Evolutionary conservation across 495 filamentous ascomycete species (phyloP), one percentile per base, ranked within the genome.

Genomic region (Hypoxylon fragiforme): DNA sequence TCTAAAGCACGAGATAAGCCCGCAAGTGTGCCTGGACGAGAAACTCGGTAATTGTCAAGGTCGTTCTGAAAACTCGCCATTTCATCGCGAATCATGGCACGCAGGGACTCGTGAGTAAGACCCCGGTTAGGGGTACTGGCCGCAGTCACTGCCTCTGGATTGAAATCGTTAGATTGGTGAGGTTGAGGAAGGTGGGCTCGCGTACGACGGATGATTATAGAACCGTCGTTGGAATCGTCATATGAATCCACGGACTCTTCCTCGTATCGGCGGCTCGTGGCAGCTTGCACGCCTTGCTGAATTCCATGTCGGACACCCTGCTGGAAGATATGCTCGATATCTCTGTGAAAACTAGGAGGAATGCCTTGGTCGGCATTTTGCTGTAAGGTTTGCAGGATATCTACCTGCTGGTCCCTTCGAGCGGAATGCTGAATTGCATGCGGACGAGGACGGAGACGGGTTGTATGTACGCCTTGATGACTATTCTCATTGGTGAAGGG

Each of bases 101-200:
- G 40, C 31, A 62, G 52, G 15, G 18, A 32, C 7, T 56, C 42
- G 19, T 40, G 38, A n/a, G 20, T 52, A 1, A 56, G 12, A 8
- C 37, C 3, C 1, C 47, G 43, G 5, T 30, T 28, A 1, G 58
- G 52, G 2, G 58, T 62, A 31, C 58, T 62, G 0, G 58, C 46
- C 0, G 60, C 60, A n/a, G 14, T 54, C n/a, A 7, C 48, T 19
- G 0, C 48, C 21, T 0, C 19, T 7, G 1, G 48, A 50, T 3
- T 21, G 47, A 22, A 52, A 46, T 9, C 21, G 45, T 3, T 28
- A 51, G 18, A 2, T 37, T 5, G 8, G 11, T n/a, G 13, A 5
- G n/a, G n/a, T n/a, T 16, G 7, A 15, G 14, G 15, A 5, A 21
- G 42, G 6, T 30, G 15, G 2, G 42, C 16, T 7, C 31, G 6